Evolutionary conservation across 352 stramenopile genomes (phyloP), one percentile per base, ranked within the genome.

Genomic region (Globisporangium acanthophoron): DNA sequence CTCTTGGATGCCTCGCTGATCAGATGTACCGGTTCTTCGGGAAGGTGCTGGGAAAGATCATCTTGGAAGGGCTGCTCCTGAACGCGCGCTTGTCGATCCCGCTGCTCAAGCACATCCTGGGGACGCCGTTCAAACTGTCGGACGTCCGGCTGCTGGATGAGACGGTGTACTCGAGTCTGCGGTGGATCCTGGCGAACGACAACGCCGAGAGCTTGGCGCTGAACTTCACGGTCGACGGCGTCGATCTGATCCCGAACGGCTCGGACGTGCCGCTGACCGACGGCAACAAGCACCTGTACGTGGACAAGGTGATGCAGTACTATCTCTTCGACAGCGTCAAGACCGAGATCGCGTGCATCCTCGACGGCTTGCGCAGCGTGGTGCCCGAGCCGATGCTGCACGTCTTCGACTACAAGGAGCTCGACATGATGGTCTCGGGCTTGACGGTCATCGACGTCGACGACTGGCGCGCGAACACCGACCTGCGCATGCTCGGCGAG

Each of bases 331-430:
- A 95, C 58, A 92, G 94, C 20, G 85, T 99, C 50, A 65, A 76
- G 54, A 49, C 69, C 2, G 94, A 99, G 70, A 66, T 99, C 13
- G 81, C 74, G 45, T 94, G 65, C 27, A 69, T 93, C 3, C 54
- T 87, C 45, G 67, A 80, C 5, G 85, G 97, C 15, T 93, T 99
- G 49, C 97, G 94, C 58, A 96, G 97, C 58, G 85, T 99, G 16
- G 85, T 99, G 18, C 96, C 92, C 2, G 92, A 98, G 61, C 84
- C 90, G n/a, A 70, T 98, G 20, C 76, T 99, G 11, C 96, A 97
- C 45, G 76, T 99, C 12, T 99, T 99, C 65, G 97, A 99, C 66
- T 98, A 97, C 71, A 96, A 98, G 74, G 96, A 99, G 74, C 73
- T 99, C 1, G 85, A 92, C n/a, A 57, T 94, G 13, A 46, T 94